phyloP scores from a whole-genome alignment of 2,329 filamentous ascomycete genomes.

The Colletotrichum salicis region DNA sequence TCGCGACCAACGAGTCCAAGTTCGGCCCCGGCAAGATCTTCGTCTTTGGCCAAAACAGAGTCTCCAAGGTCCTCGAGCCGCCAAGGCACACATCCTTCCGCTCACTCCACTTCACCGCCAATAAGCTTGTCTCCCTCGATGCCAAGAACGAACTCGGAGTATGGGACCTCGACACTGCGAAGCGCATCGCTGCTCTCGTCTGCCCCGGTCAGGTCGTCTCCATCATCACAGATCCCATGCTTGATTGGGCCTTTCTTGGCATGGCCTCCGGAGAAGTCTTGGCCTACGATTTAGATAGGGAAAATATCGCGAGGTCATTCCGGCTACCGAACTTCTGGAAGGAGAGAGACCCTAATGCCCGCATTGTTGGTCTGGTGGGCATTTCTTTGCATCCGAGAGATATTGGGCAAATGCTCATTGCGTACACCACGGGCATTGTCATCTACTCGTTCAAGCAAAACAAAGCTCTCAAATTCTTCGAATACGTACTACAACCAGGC shows the following conservation, averaged over 20 bases:
- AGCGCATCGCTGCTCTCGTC: constrained; percentile 74
- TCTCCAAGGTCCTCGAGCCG: constrained; percentile 79
- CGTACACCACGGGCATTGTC: constrained; percentile 88
- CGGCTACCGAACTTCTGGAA: constrained; percentile 89
- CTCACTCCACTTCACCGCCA: constrained; percentile 83
- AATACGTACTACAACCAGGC: constrained; percentile 83
- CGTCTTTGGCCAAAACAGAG: constrained; percentile 83
- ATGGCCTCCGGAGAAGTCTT: constrained; percentile 85
- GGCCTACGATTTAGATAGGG: constrained; percentile 92
- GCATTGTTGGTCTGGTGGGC: constrained; percentile 73
- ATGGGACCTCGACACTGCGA: constrained; percentile 81
- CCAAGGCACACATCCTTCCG: constrained; percentile 79
- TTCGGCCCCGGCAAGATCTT: constrained; percentile 91
- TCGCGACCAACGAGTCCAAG: constrained; percentile 88
- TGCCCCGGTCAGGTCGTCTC: constrained; percentile 80
- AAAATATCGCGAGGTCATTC: constrained; percentile 75
- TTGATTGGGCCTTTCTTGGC: constrained; percentile 93
- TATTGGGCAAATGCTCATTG: constrained; percentile 89
- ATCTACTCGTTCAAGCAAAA: constrained; percentile 97
- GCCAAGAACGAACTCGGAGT: constrained; percentile 85
- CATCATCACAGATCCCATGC: constrained; percentile 84
- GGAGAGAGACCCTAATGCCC: constrained; percentile 74
- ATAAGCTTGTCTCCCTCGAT: constrained; percentile 87
- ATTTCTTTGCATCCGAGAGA: constrained; percentile 90
- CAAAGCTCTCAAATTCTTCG: constrained; percentile 78